Conservation (phyloP, 805 yeast genomes). For the Suhomyces sp. region DNA sequence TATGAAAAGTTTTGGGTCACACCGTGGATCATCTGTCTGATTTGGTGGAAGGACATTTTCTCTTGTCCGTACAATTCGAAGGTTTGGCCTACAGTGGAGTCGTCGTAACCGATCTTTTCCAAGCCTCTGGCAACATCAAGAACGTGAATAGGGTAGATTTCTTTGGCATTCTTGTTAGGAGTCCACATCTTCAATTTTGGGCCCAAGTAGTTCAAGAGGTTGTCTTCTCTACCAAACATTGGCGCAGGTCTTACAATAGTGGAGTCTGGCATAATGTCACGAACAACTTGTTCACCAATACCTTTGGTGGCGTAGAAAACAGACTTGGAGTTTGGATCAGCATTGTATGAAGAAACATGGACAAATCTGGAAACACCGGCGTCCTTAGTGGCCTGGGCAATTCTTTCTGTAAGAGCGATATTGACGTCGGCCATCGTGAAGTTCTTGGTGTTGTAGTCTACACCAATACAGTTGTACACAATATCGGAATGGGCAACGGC, state of each 20-base stretch:
- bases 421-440: conserved; percentile 81
- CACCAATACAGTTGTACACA: conserved; percentile 76
- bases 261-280: conserved; percentile 64
- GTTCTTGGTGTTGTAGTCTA: conserved; percentile 72
- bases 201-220: conserved; percentile 59
- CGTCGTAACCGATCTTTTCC: conserved; percentile 77
- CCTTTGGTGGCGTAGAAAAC: conserved; percentile 79
- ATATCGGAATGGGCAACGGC: conserved; percentile 78
- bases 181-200: conserved; percentile 59
- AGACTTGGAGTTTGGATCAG: conserved; percentile 63
- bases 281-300: conserved; percentile 68
- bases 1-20: conserved; percentile 50
- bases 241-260: conserved; percentile 86
- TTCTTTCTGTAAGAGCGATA: conserved; percentile 73
- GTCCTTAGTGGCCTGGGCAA: conserved; percentile 68
- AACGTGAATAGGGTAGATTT: conserved; percentile 69
- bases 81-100: conserved; percentile 71
- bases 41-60: conserved; percentile 55
- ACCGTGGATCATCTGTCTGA: conserved; percentile 68
- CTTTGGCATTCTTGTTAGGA: conserved; percentile 61
- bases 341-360: conserved; percentile 79
- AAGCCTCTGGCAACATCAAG: conserved; percentile 75
- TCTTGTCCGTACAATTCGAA: conserved; percentile 77
- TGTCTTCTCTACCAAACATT: conserved; percentile 72
- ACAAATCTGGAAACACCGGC: conserved; percentile 70